Evolutionary conservation across 2,329 filamentous ascomycete species (phyloP), one percentile per base, ranked within the genome.

Genomic region (Corniculantispora saksenae): DNA sequence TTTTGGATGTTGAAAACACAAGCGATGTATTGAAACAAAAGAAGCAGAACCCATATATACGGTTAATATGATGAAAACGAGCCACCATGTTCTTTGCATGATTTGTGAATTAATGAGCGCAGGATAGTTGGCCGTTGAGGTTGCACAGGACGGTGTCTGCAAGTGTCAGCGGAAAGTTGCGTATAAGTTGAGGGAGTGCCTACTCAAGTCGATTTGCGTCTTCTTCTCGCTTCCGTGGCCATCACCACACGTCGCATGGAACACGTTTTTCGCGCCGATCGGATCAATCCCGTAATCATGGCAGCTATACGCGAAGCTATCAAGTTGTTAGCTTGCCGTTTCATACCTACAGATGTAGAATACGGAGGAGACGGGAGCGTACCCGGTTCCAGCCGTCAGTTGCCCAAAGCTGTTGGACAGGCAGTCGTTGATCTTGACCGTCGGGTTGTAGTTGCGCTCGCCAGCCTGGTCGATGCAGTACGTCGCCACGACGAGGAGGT

Each of bases 1-100:
- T 50, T 61, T 56, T 63, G 61, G 38, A 61, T 48, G 55, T 63
- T 54, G 57, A 63, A n/a, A 66, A 53, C 32, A 51, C 61, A 51
- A 63, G 50, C 50, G 60, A 62, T 62, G 25, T 62, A 47, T 62
- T 47, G 27, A 62, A 55, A 21, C 43, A 51, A 53, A 57, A 61
- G 47, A 53, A 43, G 47, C 27, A n/a, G 38, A 40, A 12, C 5
- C 10, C 32, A 13, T 50, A 29, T 61, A 43, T 32, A 54, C 25
- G 50, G 59, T 32, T 54, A 54, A 61, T 54, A 61, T 61, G 38
- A 61, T 47, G 48, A 40, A 61, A 43, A n/a, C 40, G 25, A 48
- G 35, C n/a, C n/a, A 47, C 25, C 32, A 32, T 32, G 32, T 5
- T 32, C 32, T 32, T 10, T 6, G 32, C 32, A 10, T 32, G 32